These are phyloP conservation scores for Nicotiana benthamiana DNA, from an alignment of 257 asterid genomes.

Conservation along the genomic window DNA sequence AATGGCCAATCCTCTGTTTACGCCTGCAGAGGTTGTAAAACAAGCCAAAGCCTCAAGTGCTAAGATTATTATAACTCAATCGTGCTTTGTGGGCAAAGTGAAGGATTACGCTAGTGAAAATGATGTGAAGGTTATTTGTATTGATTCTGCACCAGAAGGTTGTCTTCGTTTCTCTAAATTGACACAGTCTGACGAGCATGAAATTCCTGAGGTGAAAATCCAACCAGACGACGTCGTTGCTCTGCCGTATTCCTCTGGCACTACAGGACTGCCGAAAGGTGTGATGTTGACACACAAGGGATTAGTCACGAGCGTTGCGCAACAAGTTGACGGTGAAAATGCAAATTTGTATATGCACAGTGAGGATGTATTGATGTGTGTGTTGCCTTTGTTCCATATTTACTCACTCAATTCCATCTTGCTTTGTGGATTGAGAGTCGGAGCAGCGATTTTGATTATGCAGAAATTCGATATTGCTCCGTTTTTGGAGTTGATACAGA, in stretches of 20 bases:
- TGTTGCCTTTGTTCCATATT: constrained; percentile 71
- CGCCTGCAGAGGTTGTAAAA: constrained; percentile 58
- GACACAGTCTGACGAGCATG: constrained; percentile 37
- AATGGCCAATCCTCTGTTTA: constrained; percentile 82
- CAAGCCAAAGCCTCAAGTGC: constrained; percentile 68
- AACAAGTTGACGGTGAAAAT: constrained; percentile 90
- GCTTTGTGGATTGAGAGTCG: constrained; percentile 84
- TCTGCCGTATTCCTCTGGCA: constrained; percentile 90
- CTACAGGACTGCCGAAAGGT: constrained; percentile 93
- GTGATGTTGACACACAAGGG: constrained; percentile 94
- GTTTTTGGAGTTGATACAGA: constrained; percentile 65
- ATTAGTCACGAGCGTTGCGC: constrained; percentile 78
- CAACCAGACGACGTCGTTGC: constrained; percentile 72
- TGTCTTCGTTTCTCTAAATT: constrained; percentile 50
- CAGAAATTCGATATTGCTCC: constrained; percentile 66
- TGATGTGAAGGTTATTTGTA: constrained; percentile 34
- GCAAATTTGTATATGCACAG: constrained; percentile 72
- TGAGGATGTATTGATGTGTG: constrained; percentile 77
- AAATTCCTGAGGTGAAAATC: constrained; percentile 50
- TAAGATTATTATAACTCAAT: constrained; percentile 48
- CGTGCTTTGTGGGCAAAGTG: constrained; percentile 44
- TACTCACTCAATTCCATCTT: constrained; percentile 64
- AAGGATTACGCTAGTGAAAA: constrained; percentile 35
- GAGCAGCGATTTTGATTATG: constrained; percentile 75
- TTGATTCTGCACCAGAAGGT: constrained; percentile 40